Conservation (phyloP, 2,329 filamentous ascomycete species). For the Anisogramma anomala region DNA sequence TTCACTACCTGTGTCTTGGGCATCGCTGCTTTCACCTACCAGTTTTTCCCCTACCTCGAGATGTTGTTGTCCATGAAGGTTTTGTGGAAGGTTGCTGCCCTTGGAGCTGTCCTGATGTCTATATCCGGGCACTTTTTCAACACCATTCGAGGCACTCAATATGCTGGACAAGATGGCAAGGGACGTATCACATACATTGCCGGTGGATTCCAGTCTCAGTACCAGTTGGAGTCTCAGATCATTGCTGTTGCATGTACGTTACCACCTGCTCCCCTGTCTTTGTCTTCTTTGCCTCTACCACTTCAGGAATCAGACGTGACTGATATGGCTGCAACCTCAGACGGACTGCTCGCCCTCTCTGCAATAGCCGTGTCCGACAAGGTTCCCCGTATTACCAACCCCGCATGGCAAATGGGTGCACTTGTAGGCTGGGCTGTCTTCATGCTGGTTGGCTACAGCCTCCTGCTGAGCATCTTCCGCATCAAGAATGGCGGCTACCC, state of each 20-base stretch:
- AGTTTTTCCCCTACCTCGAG: constrained; percentile 66
- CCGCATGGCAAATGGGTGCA: constrained; percentile 66
- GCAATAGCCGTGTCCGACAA: constrained; percentile 86
- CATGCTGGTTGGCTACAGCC: constrained; percentile 79
- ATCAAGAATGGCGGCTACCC: constrained; percentile 92
- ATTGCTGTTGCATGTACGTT: constrained; percentile 76
- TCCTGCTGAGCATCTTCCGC: constrained; percentile 85
- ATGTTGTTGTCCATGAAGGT: constrained; percentile 83
- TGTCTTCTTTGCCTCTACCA: background rate
- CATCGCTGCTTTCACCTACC: constrained; percentile 52
- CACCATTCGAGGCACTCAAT: constrained; percentile 91
- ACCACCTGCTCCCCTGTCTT: background rate
- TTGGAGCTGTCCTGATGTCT: constrained; percentile 84
- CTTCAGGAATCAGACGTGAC: constrained; percentile 3
- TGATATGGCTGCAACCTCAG: constrained; percentile 19
- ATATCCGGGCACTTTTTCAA: constrained; percentile 99
- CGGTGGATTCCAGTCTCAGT: constrained; percentile 83
- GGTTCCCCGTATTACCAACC: constrained; percentile 75
- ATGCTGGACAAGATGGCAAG: constrained; percentile 71
- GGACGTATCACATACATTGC: constrained; percentile 88
- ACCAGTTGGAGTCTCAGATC: constrained; percentile 90
- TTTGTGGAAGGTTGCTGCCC: constrained; percentile 79
- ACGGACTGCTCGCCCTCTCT: constrained; percentile 72
- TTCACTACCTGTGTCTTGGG: constrained; percentile 63
- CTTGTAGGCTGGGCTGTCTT: constrained; percentile 69